Conservation (phyloP, 805 yeast species). For the Yarrowia hollandica region DNA sequence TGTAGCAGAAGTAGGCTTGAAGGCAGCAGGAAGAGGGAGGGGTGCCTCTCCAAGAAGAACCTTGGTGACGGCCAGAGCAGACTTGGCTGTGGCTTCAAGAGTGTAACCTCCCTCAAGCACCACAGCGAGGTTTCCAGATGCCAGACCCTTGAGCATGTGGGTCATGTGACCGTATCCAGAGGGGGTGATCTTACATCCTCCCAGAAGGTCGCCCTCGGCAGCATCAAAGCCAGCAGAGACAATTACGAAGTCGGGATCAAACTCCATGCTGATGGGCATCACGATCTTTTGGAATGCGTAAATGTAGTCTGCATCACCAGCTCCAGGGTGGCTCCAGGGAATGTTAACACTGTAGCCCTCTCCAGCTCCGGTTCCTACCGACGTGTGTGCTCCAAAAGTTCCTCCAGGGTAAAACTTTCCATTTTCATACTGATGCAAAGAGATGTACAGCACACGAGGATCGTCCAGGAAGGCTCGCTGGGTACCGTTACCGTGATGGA, state of each 20-base stretch:
- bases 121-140: conserved; percentile 84
- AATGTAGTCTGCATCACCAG: conserved; percentile 93
- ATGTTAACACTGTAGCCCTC: conserved; percentile 85
- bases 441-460: conserved; percentile 85
- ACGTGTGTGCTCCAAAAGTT: conserved; percentile 74
- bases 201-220: conserved; percentile 96
- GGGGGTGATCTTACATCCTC: conserved; percentile 94
- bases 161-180: conserved; percentile 97
- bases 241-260: conserved; percentile 87
- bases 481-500: conserved; percentile 98
- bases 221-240: conserved; percentile 97
- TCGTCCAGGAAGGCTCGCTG: conserved; percentile 88
- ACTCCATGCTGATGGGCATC: conserved; percentile 86
- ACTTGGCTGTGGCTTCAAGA: conserved; percentile 81
- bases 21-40: conserved; percentile 52
- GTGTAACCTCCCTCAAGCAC: conserved; percentile 97
- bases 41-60: conserved; percentile 95
- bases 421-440: conserved; percentile 88
- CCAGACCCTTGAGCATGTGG: conserved; percentile 80
- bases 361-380: conserved; percentile 83
- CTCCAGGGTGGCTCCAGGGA: conserved; percentile 91
- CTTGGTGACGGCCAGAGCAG: conserved; percentile 90
- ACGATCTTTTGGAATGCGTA: conserved; percentile 85
- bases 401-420: conserved; percentile 96
- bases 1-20: conserved; percentile 72